phyloP scores from a whole-genome alignment of 495 filamentous ascomycete genomes.

The Hypoxylon crocopeplum region DNA sequence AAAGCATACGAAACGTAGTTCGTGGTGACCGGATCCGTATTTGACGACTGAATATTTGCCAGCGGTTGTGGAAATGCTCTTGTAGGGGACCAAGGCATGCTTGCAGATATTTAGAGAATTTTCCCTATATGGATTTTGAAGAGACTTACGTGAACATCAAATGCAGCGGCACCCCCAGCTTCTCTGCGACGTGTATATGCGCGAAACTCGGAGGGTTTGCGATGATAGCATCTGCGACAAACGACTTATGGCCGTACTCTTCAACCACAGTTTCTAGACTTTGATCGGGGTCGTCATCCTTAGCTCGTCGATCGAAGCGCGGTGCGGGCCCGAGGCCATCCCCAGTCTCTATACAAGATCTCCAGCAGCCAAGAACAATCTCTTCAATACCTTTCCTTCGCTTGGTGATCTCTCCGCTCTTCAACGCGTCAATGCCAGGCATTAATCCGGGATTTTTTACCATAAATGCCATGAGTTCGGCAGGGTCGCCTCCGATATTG shows the following conservation, averaged over 20 bases:
- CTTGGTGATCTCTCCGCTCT: conserved; percentile 70
- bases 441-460: conserved; percentile 84
- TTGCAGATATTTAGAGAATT: conserved; percentile 60
- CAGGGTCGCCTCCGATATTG: conserved; percentile 78
- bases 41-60: conserved; percentile 69
- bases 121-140: conserved; percentile 60
- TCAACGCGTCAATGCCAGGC: conserved; percentile 70
- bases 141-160: conserved; percentile 82
- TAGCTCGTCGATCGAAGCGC: conserved; percentile 28
- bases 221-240: conserved; percentile 83
- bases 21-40: conserved; percentile 64
- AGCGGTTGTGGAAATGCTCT: conserved; percentile 75
- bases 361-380: conserved; percentile 81
- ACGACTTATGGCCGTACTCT: conserved; percentile 55
- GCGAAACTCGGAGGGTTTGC: conserved; percentile 86
- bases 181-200: conserved; percentile 82
- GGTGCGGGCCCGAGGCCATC: conserved; percentile 52
- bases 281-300: conserved; percentile 14
- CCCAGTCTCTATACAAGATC: conserved; percentile 69
- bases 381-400: conserved; percentile 71
- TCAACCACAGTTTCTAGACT: conserved; percentile 5
- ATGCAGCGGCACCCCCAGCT: conserved; percentile 77
- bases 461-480: conserved; percentile 86
- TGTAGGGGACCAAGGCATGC: conserved; percentile 70
- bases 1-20: conserved; percentile 79